phyloP scores from a whole-genome alignment of 495 filamentous ascomycete species.

The Penicillium silybi region DNA sequence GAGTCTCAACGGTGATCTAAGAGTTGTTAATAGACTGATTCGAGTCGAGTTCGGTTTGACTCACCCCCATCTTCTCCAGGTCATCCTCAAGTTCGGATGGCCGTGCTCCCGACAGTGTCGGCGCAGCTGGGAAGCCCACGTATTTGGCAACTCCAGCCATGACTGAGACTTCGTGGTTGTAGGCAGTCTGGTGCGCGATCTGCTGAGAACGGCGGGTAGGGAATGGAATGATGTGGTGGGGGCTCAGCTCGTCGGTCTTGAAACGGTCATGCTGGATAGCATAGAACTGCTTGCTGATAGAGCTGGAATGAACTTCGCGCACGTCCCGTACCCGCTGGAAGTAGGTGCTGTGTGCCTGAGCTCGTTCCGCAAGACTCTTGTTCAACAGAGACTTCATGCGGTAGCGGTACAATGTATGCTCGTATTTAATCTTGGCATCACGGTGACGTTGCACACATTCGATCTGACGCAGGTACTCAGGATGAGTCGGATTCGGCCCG shows the following conservation, averaged over 20 bases:
- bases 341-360: conserved; percentile 81
- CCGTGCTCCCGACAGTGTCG: conserved; percentile 67
- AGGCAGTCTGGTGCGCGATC: conserved; percentile 73
- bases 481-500: conserved; percentile 74
- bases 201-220: conserved; percentile 66
- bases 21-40: conserved; percentile 7
- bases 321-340: conserved; percentile 78
- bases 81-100: conserved; percentile 77
- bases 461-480: conserved; percentile 81
- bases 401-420: conserved; percentile 66
- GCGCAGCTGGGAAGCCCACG: conserved; percentile 93
- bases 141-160: conserved; percentile 90
- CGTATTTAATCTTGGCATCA: conserved; percentile 72
- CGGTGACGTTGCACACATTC: conserved; percentile 76
- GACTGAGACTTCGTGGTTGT: conserved; percentile 90
- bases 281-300: conserved; percentile 81
- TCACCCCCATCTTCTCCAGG: conserved; percentile 83
- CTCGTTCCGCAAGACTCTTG: conserved; percentile 71
- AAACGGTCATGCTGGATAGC: conserved; percentile 87
- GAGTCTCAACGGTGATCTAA: conserved; percentile 40
- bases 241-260: conserved; percentile 73
- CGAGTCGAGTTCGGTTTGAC: conserved; percentile 27
- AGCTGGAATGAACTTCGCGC: conserved; percentile 73
- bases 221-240: conserved; percentile 73
- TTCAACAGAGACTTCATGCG: conserved; percentile 66